These are phyloP conservation scores for Saccharum officinarum DNA, from an alignment of 176 grass and related monocot genomes.

Conservation along the genomic window DNA sequence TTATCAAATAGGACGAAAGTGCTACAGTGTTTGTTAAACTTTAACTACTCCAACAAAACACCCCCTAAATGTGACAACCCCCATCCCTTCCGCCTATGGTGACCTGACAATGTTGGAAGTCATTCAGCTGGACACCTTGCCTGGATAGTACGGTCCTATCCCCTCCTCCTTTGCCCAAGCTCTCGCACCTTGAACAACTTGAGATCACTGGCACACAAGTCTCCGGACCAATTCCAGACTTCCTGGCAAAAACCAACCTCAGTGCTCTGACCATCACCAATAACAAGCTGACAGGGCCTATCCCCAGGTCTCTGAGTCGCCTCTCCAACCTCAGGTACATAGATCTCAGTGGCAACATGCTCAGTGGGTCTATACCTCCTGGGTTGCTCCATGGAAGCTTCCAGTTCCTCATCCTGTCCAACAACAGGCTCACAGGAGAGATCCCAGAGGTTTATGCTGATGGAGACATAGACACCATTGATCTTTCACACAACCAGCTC, in stretches of 20 bases:
- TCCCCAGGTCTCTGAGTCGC: conserved; percentile 32
- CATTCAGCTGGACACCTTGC: too few relatives aligned
- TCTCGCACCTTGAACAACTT: conserved; percentile 35
- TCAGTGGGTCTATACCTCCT: conserved; percentile 51
- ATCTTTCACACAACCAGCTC: conserved; percentile 55
- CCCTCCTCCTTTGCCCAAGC: conserved; percentile 43
- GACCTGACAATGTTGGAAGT: too few relatives aligned
- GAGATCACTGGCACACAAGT: conserved; percentile 41
- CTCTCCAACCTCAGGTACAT: conserved; percentile 46
- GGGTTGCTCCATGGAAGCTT: conserved; percentile 44
- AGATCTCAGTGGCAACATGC: conserved; percentile 50
- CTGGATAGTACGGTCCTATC: not conserved
- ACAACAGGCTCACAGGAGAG: conserved; percentile 47
- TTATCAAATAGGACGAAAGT: too few relatives aligned
- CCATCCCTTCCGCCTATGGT: too few relatives aligned
- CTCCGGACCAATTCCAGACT: conserved; percentile 42
- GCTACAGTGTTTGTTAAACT: too few relatives aligned
- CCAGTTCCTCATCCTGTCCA: conserved; percentile 46
- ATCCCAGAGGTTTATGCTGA: conserved; percentile 33
- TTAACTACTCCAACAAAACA: too few relatives aligned
- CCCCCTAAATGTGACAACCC: too few relatives aligned
- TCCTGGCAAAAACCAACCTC: conserved; percentile 37
- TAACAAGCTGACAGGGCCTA: conserved; percentile 51
- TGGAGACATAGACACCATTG: conserved; percentile 34
- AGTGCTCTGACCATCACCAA: conserved; percentile 42